Evolutionary conservation across 1,284 basidiomycete genomes (phyloP).

Genomic region (Pseudozyma sp.): DNA sequence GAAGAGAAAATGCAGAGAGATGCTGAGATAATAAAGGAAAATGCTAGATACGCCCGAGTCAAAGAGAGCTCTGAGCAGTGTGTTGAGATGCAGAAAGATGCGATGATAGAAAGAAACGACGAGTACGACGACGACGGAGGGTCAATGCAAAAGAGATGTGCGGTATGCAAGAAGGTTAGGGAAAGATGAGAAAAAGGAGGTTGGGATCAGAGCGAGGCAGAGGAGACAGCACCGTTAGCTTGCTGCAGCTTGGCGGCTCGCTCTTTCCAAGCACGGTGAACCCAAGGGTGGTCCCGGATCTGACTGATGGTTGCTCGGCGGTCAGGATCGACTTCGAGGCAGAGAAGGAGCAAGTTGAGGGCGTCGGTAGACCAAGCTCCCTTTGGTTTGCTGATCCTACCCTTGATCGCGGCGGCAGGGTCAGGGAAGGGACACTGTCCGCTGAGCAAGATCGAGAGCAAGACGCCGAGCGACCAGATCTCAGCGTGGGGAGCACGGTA

Average conservation of each 20-base stretch:
- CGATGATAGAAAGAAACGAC: neutral
- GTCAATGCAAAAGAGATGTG: too few species aligned
- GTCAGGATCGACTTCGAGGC: conserved; percentile 79
- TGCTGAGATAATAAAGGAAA: neutral
- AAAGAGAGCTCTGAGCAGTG: neutral
- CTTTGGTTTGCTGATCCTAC: conserved; percentile 68
- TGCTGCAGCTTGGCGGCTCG: conserved; percentile 36
- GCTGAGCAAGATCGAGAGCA: conserved; percentile 85
- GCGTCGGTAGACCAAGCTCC: conserved; percentile 65
- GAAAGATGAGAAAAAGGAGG: neutral
- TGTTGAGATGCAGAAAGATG: conserved; percentile 18
- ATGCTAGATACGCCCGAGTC: conserved; percentile 6
- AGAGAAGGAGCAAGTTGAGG: conserved; percentile 77
- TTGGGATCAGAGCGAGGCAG: neutral
- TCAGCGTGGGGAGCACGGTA: conserved; percentile 80
- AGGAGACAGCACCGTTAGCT: neutral
- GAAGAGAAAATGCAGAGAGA: conserved; percentile 7
- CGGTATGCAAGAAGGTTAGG: neutral
- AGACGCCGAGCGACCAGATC: conserved; percentile 90
- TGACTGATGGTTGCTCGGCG: conserved; percentile 78
- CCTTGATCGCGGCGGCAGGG: conserved; percentile 76
- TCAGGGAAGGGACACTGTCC: conserved; percentile 86
- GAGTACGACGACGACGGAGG: neutral
- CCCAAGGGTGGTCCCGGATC: conserved; percentile 82
- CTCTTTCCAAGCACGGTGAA: conserved; percentile 69